Percentiles rank a stretch among this genome's conserved stretches.
Evolutionary conservation across 108 stramenopile genomes (phyloP).

Genomic region (Skeletonema tropicum): DNA sequence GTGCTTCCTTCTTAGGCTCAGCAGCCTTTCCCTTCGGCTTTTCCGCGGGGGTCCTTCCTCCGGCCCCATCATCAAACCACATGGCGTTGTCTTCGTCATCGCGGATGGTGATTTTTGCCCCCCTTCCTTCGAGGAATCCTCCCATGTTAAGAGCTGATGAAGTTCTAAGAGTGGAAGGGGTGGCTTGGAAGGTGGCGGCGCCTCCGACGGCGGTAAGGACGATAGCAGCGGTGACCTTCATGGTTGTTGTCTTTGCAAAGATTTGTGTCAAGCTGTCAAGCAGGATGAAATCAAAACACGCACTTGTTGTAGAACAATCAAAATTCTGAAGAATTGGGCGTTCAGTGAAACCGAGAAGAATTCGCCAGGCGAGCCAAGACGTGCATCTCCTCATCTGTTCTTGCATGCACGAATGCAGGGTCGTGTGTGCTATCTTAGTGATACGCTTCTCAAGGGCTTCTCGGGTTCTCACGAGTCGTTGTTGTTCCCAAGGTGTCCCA

Average conservation of each 20-base stretch:
- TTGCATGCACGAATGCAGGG: not conserved
- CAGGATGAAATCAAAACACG: not conserved
- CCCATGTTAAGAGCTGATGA: constrained; percentile 16
- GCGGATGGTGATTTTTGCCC: constrained; percentile 54
- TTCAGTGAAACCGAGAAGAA: not conserved
- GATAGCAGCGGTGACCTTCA: constrained; percentile 39
- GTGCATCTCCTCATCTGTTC: not conserved
- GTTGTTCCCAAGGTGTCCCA: no score
- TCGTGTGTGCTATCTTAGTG: no score
- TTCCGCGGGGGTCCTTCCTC: constrained; percentile 13
- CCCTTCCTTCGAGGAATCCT: constrained; percentile 50
- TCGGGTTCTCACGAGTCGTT: no score
- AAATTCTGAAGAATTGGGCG: not conserved
- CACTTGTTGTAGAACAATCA: not conserved
- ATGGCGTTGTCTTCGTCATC: constrained; percentile 62
- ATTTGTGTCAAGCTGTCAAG: not conserved
- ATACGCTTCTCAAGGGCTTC: no score
- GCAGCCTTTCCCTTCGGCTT: constrained; percentile 41
- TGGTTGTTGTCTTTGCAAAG: constrained; percentile 4
- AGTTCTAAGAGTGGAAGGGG: constrained; percentile 15
- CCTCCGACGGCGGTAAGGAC: constrained; percentile 23
- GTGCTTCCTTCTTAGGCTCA: constrained; percentile 44
- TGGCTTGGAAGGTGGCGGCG: constrained; percentile 35
- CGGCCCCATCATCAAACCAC: constrained; percentile 55
- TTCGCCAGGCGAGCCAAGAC: not conserved